phyloP scores from a whole-genome alignment of 2,329 filamentous ascomycete species.

The Penicillium sp. region DNA sequence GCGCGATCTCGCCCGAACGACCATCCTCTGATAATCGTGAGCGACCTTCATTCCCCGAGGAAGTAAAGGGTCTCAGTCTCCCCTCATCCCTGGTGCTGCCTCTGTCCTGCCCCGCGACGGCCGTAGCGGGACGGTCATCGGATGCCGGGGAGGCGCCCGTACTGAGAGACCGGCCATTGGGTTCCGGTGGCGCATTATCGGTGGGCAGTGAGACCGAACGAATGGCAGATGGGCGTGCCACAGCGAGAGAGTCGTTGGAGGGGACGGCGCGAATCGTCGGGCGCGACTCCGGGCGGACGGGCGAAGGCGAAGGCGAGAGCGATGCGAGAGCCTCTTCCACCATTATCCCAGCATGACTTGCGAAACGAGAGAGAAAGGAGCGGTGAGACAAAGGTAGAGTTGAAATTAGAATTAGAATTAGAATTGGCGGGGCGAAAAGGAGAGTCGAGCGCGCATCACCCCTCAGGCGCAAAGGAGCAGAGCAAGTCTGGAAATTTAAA shows the following conservation, averaged over 20 bases:
- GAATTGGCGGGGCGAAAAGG: background rate
- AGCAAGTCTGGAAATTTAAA: too few species aligned
- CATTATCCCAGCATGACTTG: conserved; percentile 45
- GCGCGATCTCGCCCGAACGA: conserved; percentile 30
- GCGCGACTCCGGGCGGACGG: conserved; percentile 30
- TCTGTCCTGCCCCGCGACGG: conserved; percentile 16
- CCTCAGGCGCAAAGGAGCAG: too few species aligned
- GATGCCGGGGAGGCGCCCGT: conserved; percentile 27
- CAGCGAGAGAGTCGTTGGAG: conserved; percentile 33
- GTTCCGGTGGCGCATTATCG: conserved; percentile 24
- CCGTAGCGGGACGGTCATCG: conserved; percentile 19
- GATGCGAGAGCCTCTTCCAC: conserved; percentile 35
- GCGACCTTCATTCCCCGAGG: conserved; percentile 18
- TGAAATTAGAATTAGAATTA: background rate
- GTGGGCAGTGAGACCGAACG: conserved; percentile 35
- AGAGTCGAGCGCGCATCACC: too few species aligned
- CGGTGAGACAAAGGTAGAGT: conserved; percentile 6
- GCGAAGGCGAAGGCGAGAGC: conserved; percentile 23
- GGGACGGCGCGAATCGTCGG: conserved; percentile 30
- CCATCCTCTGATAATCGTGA: conserved; percentile 27
- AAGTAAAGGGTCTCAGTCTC: conserved; percentile 16
- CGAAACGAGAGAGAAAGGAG: conserved; percentile 15
- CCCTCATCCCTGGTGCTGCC: conserved; percentile 15
- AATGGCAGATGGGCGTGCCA: conserved; percentile 27
- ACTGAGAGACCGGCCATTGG: conserved; percentile 30